A percentile compares a stretch with the other conserved stretches of the same genome.
Evolutionary conservation across 306 rosid genomes (phyloP).

Genomic region (Myrica gale): DNA sequence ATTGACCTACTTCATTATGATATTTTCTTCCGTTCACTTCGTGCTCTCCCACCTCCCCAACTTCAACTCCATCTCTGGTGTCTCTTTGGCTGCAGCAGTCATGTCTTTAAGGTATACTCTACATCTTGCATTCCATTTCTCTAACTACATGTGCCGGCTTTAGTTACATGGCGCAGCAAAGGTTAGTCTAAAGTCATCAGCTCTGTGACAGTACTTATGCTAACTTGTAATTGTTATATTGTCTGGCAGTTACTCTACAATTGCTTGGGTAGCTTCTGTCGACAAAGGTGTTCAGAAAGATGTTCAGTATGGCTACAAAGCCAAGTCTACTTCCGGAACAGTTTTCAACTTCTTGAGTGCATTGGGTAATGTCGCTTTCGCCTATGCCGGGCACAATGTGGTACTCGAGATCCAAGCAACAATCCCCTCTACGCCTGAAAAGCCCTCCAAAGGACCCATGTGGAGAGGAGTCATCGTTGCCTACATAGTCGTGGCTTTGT

Average conservation of each 20-base stretch:
- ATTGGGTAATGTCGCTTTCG: constrained; percentile 81
- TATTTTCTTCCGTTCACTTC: constrained; percentile 58
- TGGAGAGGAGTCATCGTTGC: constrained; percentile 89
- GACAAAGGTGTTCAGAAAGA: constrained; percentile 59
- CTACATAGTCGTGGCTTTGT: constrained; percentile 78
- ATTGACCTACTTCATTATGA: constrained; percentile 50
- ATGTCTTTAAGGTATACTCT: constrained; percentile 50
- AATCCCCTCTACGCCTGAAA: constrained; percentile 84
- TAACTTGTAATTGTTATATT: constrained; percentile 9
- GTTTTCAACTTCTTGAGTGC: constrained; percentile 63
- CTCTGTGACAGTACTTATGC: background rate
- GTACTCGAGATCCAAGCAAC: constrained; percentile 96
- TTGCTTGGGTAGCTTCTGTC: constrained; percentile 67
- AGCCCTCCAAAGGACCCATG: constrained; percentile 91
- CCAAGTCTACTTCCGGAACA: constrained; percentile 45
- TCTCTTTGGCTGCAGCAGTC: constrained; percentile 46
- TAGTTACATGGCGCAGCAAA: background rate
- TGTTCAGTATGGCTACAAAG: constrained; percentile 56
- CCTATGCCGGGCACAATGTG: constrained; percentile 96
- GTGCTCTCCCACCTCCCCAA: constrained; percentile 61
- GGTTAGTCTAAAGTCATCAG: background rate
- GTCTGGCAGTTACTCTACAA: constrained; percentile 76
- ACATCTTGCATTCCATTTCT: background rate
- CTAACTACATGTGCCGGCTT: background rate
- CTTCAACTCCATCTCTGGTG: constrained; percentile 50